Percentiles rank a stretch among this genome's conserved stretches.
phyloP scores from a whole-genome alignment of 768 basidiomycete species.

The Tricholoma bakamatsutake region DNA sequence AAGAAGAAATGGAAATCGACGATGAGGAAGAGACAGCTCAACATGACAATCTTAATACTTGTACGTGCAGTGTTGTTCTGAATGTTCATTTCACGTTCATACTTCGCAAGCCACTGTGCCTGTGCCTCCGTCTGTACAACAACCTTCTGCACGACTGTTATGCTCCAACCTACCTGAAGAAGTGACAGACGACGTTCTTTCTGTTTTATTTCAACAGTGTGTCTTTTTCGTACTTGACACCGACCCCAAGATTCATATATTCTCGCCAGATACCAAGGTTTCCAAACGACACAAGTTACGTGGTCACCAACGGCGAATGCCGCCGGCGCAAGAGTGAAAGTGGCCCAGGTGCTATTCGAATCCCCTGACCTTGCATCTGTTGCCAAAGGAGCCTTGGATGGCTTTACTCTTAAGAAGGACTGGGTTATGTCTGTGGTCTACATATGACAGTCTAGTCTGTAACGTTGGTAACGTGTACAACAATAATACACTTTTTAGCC shows the following conservation, averaged over 20 bases:
- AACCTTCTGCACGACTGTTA: slow-evolving; percentile 56
- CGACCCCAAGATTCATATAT: not conserved
- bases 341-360: slow-evolving; percentile 79
- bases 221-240: slow-evolving; percentile 26
- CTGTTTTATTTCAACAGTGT: slow-evolving; percentile 88
- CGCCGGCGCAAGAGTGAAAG: slow-evolving; percentile 64
- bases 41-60: slow-evolving; percentile 30
- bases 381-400: slow-evolving; percentile 80
- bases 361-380: slow-evolving; percentile 64
- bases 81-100: slow-evolving; percentile 22
- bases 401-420: slow-evolving; percentile 81
- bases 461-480: not conserved
- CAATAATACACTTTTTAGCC: not conserved
- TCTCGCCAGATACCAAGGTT: slow-evolving; percentile 70
- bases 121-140: slow-evolving; percentile 45
- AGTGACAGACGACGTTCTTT: slow-evolving; percentile 81
- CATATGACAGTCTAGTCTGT: slow-evolving; percentile 29
- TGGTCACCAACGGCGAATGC: slow-evolving; percentile 64
- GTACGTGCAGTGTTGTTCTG: slow-evolving; percentile 36
- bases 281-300: slow-evolving; percentile 63
- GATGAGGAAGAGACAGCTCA: slow-evolving; percentile 69
- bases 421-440: slow-evolving; percentile 80
- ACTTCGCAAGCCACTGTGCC: slow-evolving; percentile 28
- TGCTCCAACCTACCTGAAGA: slow-evolving; percentile 89
- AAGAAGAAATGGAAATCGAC: slow-evolving; percentile 92